Conservation (phyloP, 176 grass and related monocot genomes). For the Triticum urartu region DNA sequence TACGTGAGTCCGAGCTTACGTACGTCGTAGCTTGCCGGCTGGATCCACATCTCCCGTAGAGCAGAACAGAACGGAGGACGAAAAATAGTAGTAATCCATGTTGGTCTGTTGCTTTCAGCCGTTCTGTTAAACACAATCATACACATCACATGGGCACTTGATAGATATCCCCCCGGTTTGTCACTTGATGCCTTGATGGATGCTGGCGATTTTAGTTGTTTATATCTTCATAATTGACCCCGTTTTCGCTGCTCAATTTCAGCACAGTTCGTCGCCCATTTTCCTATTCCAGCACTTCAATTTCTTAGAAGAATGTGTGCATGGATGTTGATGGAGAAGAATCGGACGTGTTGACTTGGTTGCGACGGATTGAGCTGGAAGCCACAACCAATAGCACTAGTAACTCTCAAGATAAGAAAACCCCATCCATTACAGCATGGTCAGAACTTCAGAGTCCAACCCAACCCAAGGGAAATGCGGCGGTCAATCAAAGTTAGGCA, state of each 20-base stretch:
- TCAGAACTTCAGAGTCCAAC: background rate
- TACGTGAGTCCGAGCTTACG: background rate
- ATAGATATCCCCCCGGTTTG: background rate
- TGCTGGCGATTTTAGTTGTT: background rate
- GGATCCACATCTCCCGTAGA: background rate
- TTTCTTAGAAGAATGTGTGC: no score
- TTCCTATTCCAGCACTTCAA: no score
- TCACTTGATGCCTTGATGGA: background rate
- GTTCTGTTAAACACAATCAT: background rate
- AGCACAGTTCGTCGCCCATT: background rate
- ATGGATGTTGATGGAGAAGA: slow-evolving; percentile 2
- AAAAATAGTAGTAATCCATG: background rate
- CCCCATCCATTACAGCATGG: background rate
- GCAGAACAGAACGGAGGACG: background rate
- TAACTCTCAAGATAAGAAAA: background rate
- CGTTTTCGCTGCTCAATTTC: background rate
- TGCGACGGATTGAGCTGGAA: slow-evolving; percentile 28
- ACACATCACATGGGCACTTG: background rate
- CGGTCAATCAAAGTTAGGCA: slow-evolving; percentile 47
- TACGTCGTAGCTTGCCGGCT: background rate
- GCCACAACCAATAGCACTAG: background rate
- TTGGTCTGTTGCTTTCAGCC: background rate
- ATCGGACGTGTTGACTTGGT: background rate
- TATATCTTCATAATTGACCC: background rate
- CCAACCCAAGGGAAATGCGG: slow-evolving; percentile 14